Evolutionary conservation across 805 yeast species (phyloP).

Genomic region (Ogataea pini): DNA sequence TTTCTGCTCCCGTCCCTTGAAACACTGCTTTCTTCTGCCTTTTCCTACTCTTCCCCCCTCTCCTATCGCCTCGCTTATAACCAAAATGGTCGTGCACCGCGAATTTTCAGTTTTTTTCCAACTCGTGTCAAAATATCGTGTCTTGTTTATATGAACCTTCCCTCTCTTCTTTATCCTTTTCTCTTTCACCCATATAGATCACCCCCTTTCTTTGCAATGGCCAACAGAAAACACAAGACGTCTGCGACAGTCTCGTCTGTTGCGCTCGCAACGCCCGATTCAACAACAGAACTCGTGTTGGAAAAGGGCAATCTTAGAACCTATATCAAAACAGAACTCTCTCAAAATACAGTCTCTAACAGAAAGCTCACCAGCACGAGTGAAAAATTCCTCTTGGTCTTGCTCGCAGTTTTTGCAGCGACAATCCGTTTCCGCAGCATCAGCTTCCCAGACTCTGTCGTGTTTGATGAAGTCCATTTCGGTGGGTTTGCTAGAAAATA

Average conservation of each 20-base stretch:
- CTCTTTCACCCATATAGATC: background rate
- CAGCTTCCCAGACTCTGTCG: slow-evolving; percentile 77
- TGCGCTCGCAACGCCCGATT: slow-evolving; percentile 9
- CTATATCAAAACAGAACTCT: slow-evolving; percentile 54
- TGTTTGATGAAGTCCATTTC: slow-evolving; percentile 96
- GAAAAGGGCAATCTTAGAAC: slow-evolving; percentile 55
- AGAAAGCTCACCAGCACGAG: slow-evolving; percentile 41
- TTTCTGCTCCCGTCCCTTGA: too few relatives aligned
- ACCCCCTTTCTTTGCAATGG: background rate
- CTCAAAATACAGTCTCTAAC: slow-evolving; percentile 38
- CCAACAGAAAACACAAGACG: slow-evolving; percentile 3
- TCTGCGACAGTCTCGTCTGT: background rate
- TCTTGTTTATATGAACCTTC: background rate
- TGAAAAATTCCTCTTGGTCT: slow-evolving; percentile 44
- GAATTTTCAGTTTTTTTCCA: background rate
- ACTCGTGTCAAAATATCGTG: background rate
- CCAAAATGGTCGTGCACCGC: background rate
- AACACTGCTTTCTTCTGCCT: too few relatives aligned
- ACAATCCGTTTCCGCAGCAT: slow-evolving; percentile 63
- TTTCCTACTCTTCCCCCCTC: background rate
- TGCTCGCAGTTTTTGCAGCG: slow-evolving; percentile 48
- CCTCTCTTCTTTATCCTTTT: background rate
- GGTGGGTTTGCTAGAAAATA: slow-evolving; percentile 97
- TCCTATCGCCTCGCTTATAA: background rate
- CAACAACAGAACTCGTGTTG: slow-evolving; percentile 45